Conservation (phyloP, 352 stramenopile genomes). For the Globisporangium abappressorium region DNA sequence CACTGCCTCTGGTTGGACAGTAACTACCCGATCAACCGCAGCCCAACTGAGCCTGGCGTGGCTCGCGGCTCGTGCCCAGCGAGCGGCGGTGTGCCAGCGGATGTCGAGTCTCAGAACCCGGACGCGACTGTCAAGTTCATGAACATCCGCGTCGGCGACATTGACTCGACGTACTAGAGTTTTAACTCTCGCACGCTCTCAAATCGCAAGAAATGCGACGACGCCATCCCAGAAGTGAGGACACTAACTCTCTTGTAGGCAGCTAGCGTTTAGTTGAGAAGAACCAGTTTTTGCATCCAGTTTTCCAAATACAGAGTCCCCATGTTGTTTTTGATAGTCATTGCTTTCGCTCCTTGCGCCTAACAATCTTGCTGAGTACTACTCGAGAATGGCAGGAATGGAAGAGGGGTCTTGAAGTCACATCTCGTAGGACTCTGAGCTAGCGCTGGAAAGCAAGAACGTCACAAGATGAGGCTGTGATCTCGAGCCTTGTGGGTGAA, state of each 20-base stretch:
- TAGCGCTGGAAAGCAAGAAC: too few relatives aligned
- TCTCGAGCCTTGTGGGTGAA: too few relatives aligned
- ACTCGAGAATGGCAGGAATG: neutral
- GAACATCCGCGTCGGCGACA: constrained; percentile 72
- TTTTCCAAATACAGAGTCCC: neutral
- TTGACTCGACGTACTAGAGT: constrained; percentile 38
- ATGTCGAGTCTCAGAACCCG: constrained; percentile 45
- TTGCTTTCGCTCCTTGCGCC: neutral
- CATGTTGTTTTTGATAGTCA: neutral
- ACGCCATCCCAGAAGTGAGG: neutral
- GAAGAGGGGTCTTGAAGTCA: neutral
- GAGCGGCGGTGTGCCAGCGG: constrained; percentile 40
- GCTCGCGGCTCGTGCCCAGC: constrained; percentile 52
- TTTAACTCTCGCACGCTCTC: neutral
- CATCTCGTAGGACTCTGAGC: neutral
- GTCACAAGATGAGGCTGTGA: too few relatives aligned
- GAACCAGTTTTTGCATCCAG: constrained; percentile 3
- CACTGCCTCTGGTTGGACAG: constrained; percentile 76
- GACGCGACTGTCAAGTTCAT: constrained; percentile 65
- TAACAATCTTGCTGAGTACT: neutral
- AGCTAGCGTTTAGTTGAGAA: neutral
- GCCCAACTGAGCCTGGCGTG: constrained; percentile 41
- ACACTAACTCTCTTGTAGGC: neutral
- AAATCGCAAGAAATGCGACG: neutral
- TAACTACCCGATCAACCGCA: constrained; percentile 42